Conservation (phyloP, 768 basidiomycete species). For the Terana coerulea region DNA sequence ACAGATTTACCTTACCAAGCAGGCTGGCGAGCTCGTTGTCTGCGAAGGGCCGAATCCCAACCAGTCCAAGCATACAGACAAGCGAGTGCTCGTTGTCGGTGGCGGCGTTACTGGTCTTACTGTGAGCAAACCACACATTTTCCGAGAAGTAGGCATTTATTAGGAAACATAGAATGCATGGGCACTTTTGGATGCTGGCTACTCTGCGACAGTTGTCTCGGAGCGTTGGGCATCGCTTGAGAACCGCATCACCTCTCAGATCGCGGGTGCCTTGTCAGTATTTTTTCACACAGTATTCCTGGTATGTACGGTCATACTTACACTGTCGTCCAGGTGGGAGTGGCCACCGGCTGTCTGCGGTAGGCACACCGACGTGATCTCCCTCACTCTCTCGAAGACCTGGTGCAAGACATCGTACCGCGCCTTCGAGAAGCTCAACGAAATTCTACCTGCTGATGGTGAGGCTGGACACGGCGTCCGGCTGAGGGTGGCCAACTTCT, state of each 20-base stretch:
- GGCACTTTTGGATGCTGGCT: constrained; percentile 34
- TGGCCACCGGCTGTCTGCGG: constrained; percentile 38
- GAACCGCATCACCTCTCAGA: constrained; percentile 20
- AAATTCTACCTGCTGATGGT: constrained; percentile 20
- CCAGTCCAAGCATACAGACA: neutral
- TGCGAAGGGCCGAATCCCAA: constrained; percentile 9
- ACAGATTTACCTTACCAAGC: constrained; percentile 12
- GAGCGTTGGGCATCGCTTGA: constrained; percentile 17
- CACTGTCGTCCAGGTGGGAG: constrained; percentile 29
- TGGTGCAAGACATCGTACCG: constrained; percentile 37
- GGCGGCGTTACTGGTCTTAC: constrained; percentile 22
- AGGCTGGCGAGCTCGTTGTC: constrained; percentile 11
- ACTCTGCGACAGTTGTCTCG: constrained; percentile 32
- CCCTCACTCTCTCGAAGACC: constrained; percentile 30
- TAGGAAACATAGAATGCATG: constrained; percentile 24
- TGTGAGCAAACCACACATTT: constrained; percentile 14
- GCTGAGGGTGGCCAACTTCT: constrained; percentile 33
- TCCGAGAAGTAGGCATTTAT: neutral
- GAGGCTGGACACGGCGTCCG: constrained; percentile 26
- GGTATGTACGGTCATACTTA: constrained; percentile 3
- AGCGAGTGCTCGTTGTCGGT: constrained; percentile 18
- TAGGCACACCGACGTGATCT: constrained; percentile 32
- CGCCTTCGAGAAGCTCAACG: constrained; percentile 22
- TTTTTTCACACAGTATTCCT: neutral
- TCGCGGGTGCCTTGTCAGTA: constrained; percentile 24